Evolutionary conservation across 441 rosid genomes (phyloP).

Genomic region (Erysimum cheiri): DNA sequence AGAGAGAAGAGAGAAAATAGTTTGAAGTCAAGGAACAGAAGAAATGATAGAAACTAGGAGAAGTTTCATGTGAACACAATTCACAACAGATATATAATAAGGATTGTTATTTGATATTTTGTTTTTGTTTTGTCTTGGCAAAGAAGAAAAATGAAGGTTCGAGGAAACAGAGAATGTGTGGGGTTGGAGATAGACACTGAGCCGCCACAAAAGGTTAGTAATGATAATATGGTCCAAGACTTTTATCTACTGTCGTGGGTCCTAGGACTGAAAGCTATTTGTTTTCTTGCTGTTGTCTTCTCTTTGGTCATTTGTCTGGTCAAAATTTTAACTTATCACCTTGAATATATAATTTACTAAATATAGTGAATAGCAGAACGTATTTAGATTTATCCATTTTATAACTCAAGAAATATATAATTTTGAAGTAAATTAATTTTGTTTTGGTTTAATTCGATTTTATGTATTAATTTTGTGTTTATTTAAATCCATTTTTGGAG

Average conservation of each 20-base stretch:
- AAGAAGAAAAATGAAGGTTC: constrained; percentile 44
- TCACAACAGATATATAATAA: constrained; percentile 19
- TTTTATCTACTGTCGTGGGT: constrained; percentile 26
- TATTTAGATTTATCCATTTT: background rate
- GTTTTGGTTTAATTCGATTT: too few relatives aligned
- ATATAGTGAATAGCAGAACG: background rate
- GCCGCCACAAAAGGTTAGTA: constrained; percentile 44
- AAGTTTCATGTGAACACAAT: constrained; percentile 42
- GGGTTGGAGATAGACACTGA: constrained; percentile 35
- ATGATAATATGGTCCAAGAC: constrained; percentile 16
- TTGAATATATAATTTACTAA: background rate
- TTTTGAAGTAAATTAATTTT: too few relatives aligned
- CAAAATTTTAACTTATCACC: background rate
- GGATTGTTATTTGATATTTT: background rate
- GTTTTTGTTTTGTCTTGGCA: constrained; percentile 12
- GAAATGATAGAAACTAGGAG: background rate
- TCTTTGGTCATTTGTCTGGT: constrained; percentile 32
- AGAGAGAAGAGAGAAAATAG: background rate
- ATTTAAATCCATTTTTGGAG: too few relatives aligned
- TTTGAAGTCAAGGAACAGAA: constrained; percentile 30
- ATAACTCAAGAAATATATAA: too few relatives aligned
- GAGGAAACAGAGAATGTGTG: constrained; percentile 40
- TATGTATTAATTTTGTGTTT: too few relatives aligned
- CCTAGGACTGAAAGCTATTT: constrained; percentile 6
- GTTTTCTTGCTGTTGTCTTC: constrained; percentile 23